Evolutionary conservation across 345 rosid species (phyloP), one percentile per base, ranked within the genome.

Genomic region (Erodium maritimum): DNA sequence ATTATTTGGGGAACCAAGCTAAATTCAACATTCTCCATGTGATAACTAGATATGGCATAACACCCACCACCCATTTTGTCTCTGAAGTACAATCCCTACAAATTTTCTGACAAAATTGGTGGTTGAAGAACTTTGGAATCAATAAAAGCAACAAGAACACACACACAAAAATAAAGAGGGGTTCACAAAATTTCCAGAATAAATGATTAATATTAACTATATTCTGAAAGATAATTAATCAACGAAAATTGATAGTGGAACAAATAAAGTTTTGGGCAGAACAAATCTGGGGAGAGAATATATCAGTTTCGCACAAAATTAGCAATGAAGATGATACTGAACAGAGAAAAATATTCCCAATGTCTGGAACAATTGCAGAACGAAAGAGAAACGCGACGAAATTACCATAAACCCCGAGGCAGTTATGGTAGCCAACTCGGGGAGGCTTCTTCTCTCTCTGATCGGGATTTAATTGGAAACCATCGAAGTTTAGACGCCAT

Each of bases 401-500:
- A 20, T 55, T 51, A 93, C 96, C 88, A 61, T 69, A 73, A 73
- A 87, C 89, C 9, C 99, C 97, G 23, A 82, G 86, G 65, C 95
- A 93, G 25, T 77, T 78, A 51, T 85, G 94, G 63, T 73, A 55
- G 81, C 74, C 11, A 11, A 58, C 62, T 24, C 80, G 75, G 1
- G 84, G 72, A 16, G 68, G 71, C 63, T 71, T 83, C 69, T 73
- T 84, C 65, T 82, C 86, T 13, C 61, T 66, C 55, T 70, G 86
- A 59, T 80, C 84, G 0, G 86, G 16, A 1, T 84, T 77, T 17
- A 82, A 59, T 76, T 80, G 82, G 65, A 77, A 75, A 3, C 87
- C 83, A 19, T 89, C 90, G 77, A 93, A 93, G 79, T 93, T 93
- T 52, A 93, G 68, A 65, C 90, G 88, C 99, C 99, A 93, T 5